Evolutionary conservation across 306 rosid species (phyloP), one percentile per base, ranked within the genome.

Genomic region (Prunus campanulata): DNA sequence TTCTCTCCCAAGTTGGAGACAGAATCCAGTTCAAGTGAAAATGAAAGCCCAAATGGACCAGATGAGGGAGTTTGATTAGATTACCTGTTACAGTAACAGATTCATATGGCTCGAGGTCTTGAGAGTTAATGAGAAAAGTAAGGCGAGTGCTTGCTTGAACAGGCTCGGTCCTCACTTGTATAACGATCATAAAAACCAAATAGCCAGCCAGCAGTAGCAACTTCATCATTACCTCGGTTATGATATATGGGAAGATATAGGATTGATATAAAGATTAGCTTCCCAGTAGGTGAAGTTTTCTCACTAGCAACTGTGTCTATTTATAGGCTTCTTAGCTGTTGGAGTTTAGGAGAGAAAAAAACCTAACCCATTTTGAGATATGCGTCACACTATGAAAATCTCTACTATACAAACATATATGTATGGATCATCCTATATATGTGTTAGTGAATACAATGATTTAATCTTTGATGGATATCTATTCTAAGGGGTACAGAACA

Each of bases 41-140:
- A 10, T n/a, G 2, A 5, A 1, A 47, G 8, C 62, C 20, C 27
- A 64, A 63, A 48, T 27, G 12, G 39, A 57, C 2, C 6, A 11
- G 11, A 54, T 4, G 11, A 30, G 44, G 8, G 56, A 56, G 4
- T 52, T 71, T 39, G 35, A 50, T 32, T 59, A 22, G 51, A 51
- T 77, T 74, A 93, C 97, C 96, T 93, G 89, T 82, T 42, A 93
- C 19, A 2, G 93, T 87, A 39, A 88, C 89, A 70, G 68, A 93
- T 27, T 67, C 83, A 48, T 79, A 74, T 39, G 85, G 72, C 72
- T 88, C 88, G 16, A 67, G 82, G 25, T 68, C 80, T 52, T 19
- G 84, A 50, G 78, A 49, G 69, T 79, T 74, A 35, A 30, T 42
- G 49, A 27, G 75, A 76, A 78, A 64, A 11, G 85, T 54, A 75